Base-by-base conservation (phyloP, 139 green algal genomes). In the Penium margaritaceum region DNA sequence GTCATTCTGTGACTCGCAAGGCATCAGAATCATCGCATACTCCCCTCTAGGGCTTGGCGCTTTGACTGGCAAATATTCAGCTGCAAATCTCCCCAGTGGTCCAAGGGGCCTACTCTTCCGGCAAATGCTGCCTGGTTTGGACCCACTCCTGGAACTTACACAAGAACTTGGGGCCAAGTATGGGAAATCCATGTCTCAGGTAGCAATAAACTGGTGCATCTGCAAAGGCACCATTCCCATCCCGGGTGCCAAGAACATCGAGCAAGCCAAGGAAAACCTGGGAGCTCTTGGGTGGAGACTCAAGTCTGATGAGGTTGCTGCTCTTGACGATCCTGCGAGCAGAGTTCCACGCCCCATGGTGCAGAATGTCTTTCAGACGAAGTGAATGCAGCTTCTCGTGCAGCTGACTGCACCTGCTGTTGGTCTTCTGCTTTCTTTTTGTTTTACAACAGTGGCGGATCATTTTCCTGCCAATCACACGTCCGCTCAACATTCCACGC, bases 131-230 rank as follows among this genome's bases (percentile, higher is more conserved):
- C 92, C 91, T 0, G 84, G 86, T 7, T 39, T 89, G 1, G 46
- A 77, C 2, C 85, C 87, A 5, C 72, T 96, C 67, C 70, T 91
- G 47, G 44, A 70, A 2, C 47, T 67, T 15, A 76, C 95, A 81
- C 21, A 71, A 2, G 80, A 70, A 21, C 80, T 96, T 21, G 89
- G 84, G 12, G 27, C 73, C 0, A 55, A 61, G 44, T 80, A 88
- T 0, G 58, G 80, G 2, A 95, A 94, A 75, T 91, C 80, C 0
- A 36, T 85, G 33, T 83, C 29, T 15, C 85, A 96, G 88, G 89
- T 98, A 24, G 91, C 91, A 2, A 87, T 98, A 69, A 95, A 95
- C 84, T 98, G 92, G 92, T 95, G 89, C 80, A 91, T 96, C 1
- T 87, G 76, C 58, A 91, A 97, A 77, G 92, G 90, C 21, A 88